These are phyloP conservation scores for Lecanosticta acicola DNA, from an alignment of 2,329 filamentous ascomycete species.

Conservation along the genomic window DNA sequence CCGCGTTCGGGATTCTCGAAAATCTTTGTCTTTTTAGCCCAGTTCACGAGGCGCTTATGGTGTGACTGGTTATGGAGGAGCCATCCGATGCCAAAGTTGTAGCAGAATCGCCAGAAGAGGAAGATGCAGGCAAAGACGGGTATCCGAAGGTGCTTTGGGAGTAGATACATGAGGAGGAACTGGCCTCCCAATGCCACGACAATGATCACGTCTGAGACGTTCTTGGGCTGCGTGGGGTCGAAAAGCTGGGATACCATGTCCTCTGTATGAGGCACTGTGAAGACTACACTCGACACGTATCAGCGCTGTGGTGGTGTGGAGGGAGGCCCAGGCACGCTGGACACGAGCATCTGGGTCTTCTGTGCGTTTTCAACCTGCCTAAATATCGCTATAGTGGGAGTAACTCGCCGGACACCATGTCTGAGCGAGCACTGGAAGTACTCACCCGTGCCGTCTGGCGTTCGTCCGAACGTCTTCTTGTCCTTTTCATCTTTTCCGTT, in stretches of 20 bases:
- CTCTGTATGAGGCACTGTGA: constrained; percentile 90
- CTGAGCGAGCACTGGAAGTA: constrained; percentile 22
- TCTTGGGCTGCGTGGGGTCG: constrained; percentile 91
- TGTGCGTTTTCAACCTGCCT: constrained; percentile 9
- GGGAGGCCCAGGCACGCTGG: not conserved
- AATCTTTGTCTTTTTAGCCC: constrained; percentile 78
- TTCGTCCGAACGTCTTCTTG: constrained; percentile 83
- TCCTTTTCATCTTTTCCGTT: constrained; percentile 46
- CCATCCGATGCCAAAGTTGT: constrained; percentile 91
- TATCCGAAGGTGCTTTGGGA: constrained; percentile 64
- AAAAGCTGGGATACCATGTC: constrained; percentile 98
- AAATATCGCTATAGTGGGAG: constrained; percentile 4
- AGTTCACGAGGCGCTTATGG: constrained; percentile 75
- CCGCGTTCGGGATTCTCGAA: constrained; percentile 80
- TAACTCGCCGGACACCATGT: constrained; percentile 8
- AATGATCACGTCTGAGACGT: constrained; percentile 77
- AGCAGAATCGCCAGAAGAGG: constrained; percentile 84
- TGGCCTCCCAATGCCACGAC: constrained; percentile 71
- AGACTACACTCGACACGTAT: constrained; percentile 56
- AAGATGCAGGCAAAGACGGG: constrained; percentile 79
- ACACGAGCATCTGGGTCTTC: constrained; percentile 1
- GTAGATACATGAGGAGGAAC: constrained; percentile 64
- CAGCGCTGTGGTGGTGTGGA: constrained; percentile 17
- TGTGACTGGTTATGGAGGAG: constrained; percentile 86
- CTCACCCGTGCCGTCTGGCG: constrained; percentile 84